Percentiles rank a stretch among this genome's conserved stretches.
phyloP scores from a whole-genome alignment of 140 eudicot species.

The Senecio squalidus region DNA sequence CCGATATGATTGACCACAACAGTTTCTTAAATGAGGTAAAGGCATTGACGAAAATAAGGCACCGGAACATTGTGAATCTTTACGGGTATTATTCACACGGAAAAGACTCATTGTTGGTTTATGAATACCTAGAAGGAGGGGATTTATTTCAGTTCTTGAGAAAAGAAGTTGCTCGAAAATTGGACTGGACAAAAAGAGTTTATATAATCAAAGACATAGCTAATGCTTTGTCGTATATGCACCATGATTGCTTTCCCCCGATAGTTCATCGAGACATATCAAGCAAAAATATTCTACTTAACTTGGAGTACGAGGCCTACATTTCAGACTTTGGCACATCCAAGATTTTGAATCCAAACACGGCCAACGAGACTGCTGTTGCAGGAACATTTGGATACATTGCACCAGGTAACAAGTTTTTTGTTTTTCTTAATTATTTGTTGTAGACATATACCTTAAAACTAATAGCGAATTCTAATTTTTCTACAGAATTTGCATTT shows the following conservation, averaged over 20 bases:
- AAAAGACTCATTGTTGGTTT: conserved; percentile 32
- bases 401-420: conserved; percentile 34
- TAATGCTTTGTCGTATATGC: conserved; percentile 44
- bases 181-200: conserved; percentile 36
- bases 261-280: conserved; percentile 47
- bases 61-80: conserved; percentile 40
- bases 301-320: conserved; percentile 32
- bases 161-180: not conserved
- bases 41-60: conserved; percentile 33
- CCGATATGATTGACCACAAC: conserved; percentile 13
- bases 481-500: conserved; percentile 33
- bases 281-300: conserved; percentile 38
- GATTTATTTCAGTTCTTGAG: conserved; percentile 21
- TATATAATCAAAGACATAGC: conserved; percentile 39
- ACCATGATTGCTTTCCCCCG: conserved; percentile 44
- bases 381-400: conserved; percentile 47
- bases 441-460: not conserved
- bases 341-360: conserved; percentile 26
- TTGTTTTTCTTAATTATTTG: not conserved
- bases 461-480: not conserved
- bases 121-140: conserved; percentile 36
- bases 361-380: conserved; percentile 28
- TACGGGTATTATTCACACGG: conserved; percentile 29
- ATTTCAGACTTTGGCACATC: conserved; percentile 48
- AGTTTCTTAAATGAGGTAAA: conserved; percentile 28